Evolutionary conservation across 345 rosid species (phyloP).

Genomic region (Eucalyptus polyanthemos): DNA sequence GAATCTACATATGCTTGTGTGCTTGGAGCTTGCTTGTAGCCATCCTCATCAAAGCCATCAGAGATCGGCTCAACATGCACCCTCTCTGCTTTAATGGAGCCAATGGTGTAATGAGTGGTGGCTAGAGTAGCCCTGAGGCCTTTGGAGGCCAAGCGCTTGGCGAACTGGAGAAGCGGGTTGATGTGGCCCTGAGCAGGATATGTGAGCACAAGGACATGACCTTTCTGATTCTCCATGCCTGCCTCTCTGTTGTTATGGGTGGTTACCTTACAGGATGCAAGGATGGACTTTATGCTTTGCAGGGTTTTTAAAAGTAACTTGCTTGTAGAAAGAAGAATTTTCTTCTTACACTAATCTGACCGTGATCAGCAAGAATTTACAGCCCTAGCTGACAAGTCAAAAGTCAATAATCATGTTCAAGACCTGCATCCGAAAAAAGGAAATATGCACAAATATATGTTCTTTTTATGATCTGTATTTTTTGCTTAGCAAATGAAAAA

Average conservation of each 20-base stretch:
- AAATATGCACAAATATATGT: not conserved
- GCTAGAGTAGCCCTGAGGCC: conserved; percentile 58
- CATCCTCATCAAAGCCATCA: conserved; percentile 57
- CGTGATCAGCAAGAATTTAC: not conserved
- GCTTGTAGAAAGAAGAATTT: not conserved
- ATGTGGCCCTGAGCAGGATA: conserved; percentile 85
- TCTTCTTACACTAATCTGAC: not conserved
- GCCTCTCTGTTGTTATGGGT: conserved; percentile 4
- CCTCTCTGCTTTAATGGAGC: conserved; percentile 20
- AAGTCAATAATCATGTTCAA: not conserved
- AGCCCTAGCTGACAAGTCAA: not conserved
- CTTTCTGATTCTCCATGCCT: not conserved
- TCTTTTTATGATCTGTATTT: not conserved
- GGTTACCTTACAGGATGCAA: not conserved
- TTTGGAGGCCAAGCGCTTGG: conserved; percentile 55
- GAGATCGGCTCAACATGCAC: conserved; percentile 52
- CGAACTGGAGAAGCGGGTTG: conserved; percentile 69
- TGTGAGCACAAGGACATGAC: conserved; percentile 45
- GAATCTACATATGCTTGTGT: conserved; percentile 22
- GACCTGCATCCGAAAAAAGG: not conserved
- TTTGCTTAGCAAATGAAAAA: not conserved
- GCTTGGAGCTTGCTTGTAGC: conserved; percentile 25
- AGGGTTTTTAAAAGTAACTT: not conserved
- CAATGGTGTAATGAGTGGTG: conserved; percentile 47
- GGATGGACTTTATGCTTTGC: not conserved